Percentiles rank a stretch among this genome's conserved stretches.
Conservation (phyloP, 2,329 filamentous ascomycete species). For the Metarhizium brunneum region DNA sequence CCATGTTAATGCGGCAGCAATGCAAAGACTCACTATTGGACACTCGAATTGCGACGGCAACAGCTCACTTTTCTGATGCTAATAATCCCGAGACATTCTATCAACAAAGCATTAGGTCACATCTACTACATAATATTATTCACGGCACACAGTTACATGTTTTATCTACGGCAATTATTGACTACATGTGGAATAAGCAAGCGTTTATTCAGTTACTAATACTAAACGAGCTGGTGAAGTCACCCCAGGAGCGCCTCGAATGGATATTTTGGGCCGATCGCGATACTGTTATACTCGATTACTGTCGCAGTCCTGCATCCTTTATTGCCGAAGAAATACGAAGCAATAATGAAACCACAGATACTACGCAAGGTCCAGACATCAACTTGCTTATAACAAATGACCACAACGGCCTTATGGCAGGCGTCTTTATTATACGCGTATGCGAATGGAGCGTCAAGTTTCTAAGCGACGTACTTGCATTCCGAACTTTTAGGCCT, state of each 20-base stretch:
- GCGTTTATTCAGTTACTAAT: background rate
- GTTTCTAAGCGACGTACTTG: slow-evolving; percentile 10
- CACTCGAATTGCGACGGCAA: too few species aligned
- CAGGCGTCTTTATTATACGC: slow-evolving; percentile 12
- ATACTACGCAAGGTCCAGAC: background rate
- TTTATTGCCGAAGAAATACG: slow-evolving; percentile 3
- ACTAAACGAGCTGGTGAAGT: slow-evolving; percentile 9
- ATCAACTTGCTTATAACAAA: slow-evolving; percentile 7
- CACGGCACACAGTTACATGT: too few species aligned
- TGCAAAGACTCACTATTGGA: too few species aligned
- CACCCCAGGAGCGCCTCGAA: slow-evolving; percentile 6
- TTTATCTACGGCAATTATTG: too few species aligned
- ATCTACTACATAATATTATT: too few species aligned
- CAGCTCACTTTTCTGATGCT: too few species aligned
- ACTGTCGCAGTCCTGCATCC: slow-evolving; percentile 6
- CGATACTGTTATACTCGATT: slow-evolving; percentile 12
- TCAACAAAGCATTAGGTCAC: too few species aligned
- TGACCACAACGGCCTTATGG: slow-evolving; percentile 12
- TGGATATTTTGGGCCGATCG: slow-evolving; percentile 13
- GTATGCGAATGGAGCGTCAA: slow-evolving; percentile 10
- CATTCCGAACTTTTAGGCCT: slow-evolving; percentile 8
- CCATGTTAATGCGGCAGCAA: too few species aligned
- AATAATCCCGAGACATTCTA: too few species aligned
- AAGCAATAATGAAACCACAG: background rate
- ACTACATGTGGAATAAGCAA: background rate